phyloP scores from a whole-genome alignment of 1,284 basidiomycete species.

The Austroboletus novae-zelandiae region DNA sequence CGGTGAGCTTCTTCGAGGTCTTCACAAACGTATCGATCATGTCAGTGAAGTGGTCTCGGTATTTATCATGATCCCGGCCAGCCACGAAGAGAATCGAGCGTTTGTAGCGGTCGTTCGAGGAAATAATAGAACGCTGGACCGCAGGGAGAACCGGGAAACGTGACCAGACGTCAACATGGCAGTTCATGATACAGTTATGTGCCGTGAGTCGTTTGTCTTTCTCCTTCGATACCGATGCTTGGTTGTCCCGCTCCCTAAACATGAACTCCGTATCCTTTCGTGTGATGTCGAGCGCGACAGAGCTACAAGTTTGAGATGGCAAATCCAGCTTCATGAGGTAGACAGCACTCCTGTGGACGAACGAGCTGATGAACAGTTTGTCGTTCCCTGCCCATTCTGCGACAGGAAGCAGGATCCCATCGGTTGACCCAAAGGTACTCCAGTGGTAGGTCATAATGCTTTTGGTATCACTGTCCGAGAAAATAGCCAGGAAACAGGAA shows the following conservation, averaged over 20 bases:
- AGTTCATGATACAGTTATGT: constrained; percentile 55
- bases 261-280: constrained; percentile 48
- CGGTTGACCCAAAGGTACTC: constrained; percentile 21
- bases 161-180: constrained; percentile 58
- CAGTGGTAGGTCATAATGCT: constrained; percentile 23
- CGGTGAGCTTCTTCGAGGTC: constrained; percentile 41
- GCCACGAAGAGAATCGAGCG: constrained; percentile 47
- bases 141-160: constrained; percentile 46
- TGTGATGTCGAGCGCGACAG: constrained; percentile 49
- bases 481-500: constrained; percentile 28
- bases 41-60: constrained; percentile 42
- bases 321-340: constrained; percentile 44
- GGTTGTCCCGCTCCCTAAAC: no score
- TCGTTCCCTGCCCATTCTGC: background rate
- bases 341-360: constrained; percentile 40
- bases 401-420: constrained; percentile 18
- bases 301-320: constrained; percentile 32
- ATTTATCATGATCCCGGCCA: constrained; percentile 33
- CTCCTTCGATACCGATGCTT: no score
- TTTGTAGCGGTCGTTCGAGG: constrained; percentile 28
- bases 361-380: constrained; percentile 38
- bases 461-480: no score
- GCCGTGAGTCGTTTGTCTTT: constrained; percentile 7
- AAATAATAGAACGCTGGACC: constrained; percentile 46
- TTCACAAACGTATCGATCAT: constrained; percentile 48